These are phyloP conservation scores for Didymella glomerata DNA, from an alignment of 2,329 filamentous ascomycete species.

Conservation along the genomic window DNA sequence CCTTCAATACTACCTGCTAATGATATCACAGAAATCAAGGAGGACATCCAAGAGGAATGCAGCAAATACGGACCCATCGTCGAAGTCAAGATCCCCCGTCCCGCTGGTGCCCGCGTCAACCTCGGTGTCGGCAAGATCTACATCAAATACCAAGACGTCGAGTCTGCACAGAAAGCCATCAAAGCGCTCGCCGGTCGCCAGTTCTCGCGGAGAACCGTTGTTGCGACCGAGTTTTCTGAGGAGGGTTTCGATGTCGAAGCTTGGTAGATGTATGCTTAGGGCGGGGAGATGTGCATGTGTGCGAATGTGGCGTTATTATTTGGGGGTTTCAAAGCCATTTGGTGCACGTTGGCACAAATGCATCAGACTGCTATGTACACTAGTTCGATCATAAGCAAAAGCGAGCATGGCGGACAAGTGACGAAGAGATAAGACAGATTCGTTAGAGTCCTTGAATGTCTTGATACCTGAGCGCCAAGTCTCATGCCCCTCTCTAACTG, in stretches of 20 bases:
- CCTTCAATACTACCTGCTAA: slow-evolving; percentile 12
- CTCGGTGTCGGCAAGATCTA: slow-evolving; percentile 97
- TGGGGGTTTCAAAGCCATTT: not conserved
- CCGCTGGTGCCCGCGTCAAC: slow-evolving; percentile 81
- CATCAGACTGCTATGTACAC: slow-evolving; percentile 21
- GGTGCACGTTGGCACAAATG: slow-evolving; percentile 15
- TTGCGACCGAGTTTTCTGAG: slow-evolving; percentile 96
- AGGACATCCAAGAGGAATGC: slow-evolving; percentile 94
- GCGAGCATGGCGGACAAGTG: slow-evolving; percentile 8
- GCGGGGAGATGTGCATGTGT: not conserved
- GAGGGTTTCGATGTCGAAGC: slow-evolving; percentile 94
- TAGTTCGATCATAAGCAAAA: slow-evolving; percentile 23
- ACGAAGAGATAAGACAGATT: not conserved
- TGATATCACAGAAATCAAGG: slow-evolving; percentile 80
- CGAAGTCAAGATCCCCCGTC: slow-evolving; percentile 92
- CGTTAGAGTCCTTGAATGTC: not conserved
- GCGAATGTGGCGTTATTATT: slow-evolving; percentile 11
- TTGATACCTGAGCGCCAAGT: not conserved
- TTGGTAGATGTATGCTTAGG: slow-evolving; percentile 69
- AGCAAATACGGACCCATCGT: slow-evolving; percentile 85
- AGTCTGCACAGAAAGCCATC: slow-evolving; percentile 83
- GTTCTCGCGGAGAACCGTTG: slow-evolving; percentile 94
- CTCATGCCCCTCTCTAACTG: not conserved
- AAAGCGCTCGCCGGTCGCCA: slow-evolving; percentile 92
- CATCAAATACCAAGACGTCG: slow-evolving; percentile 85